Evolutionary conservation across 805 yeast genomes (phyloP).

Genomic region (Isabelozyma gotoi): DNA sequence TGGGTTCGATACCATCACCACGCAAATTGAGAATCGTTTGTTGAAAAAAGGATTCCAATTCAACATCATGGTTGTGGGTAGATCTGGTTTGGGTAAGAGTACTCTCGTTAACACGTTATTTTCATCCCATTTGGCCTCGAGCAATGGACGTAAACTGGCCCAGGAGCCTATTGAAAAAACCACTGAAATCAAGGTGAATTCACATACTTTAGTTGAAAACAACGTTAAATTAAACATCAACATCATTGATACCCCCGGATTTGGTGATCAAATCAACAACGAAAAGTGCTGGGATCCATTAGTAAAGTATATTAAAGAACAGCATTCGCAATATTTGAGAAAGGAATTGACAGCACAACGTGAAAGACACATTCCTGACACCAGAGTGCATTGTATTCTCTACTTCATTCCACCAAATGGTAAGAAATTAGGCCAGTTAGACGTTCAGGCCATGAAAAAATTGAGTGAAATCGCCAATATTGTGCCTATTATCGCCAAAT

Average conservation of each 20-base stretch:
- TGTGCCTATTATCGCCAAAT: slow-evolving; percentile 92
- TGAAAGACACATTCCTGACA: slow-evolving; percentile 76
- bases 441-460: slow-evolving; percentile 77
- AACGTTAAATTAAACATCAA: slow-evolving; percentile 83
- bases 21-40: slow-evolving; percentile 89
- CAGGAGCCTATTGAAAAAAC: slow-evolving; percentile 81
- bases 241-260: slow-evolving; percentile 96
- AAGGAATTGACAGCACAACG: slow-evolving; percentile 94
- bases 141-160: slow-evolving; percentile 68
- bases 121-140: slow-evolving; percentile 72
- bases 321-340: slow-evolving; percentile 86
- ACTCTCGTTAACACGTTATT: slow-evolving; percentile 90
- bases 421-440: slow-evolving; percentile 80
- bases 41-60: slow-evolving; percentile 92
- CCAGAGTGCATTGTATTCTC: slow-evolving; percentile 90
- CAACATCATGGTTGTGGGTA: slow-evolving; percentile 90
- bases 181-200: slow-evolving; percentile 72
- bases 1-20: slow-evolving; percentile 95
- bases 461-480: slow-evolving; percentile 89
- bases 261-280: slow-evolving; percentile 94
- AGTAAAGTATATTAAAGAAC: slow-evolving; percentile 91
- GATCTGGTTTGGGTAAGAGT: slow-evolving; percentile 90
- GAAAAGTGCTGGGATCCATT: slow-evolving; percentile 97
- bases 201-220: slow-evolving; percentile 77
- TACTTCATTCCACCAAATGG: slow-evolving; percentile 90